These are phyloP conservation scores for Globisporangium radiosum DNA, from an alignment of 352 stramenopile genomes.

Conservation along the genomic window DNA sequence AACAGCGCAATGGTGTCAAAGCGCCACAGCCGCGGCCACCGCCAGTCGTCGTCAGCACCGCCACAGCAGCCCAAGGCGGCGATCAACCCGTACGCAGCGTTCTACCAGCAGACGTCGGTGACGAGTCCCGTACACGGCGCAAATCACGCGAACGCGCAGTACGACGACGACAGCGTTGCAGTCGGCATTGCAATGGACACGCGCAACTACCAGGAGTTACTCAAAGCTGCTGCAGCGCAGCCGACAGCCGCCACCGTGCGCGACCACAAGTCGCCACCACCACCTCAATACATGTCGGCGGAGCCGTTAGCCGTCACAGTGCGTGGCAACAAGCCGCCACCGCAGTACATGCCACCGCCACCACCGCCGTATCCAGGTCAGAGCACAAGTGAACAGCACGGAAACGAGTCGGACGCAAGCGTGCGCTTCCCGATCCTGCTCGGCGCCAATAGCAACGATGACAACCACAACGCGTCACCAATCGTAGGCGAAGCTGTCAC, in stretches of 20 bases:
- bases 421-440: conserved; percentile 10
- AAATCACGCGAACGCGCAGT: not conserved
- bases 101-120: conserved; percentile 8
- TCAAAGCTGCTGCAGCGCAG: conserved; percentile 15
- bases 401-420: not conserved
- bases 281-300: not conserved
- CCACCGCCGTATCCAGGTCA: not conserved
- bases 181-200: conserved; percentile 56
- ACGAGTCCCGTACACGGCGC: conserved; percentile 4
- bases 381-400: too few species aligned
- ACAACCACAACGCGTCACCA: not conserved
- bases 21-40: not conserved
- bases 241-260: conserved; percentile 13
- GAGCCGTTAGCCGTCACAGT: conserved; percentile 15
- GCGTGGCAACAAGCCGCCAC: not conserved
- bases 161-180: conserved; percentile 4
- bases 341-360: not conserved
- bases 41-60: not conserved
- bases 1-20: not conserved
- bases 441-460: not conserved
- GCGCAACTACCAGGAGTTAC: conserved; percentile 52
- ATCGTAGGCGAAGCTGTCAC: conserved; percentile 3
- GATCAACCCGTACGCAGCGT: conserved; percentile 13
- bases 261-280: not conserved
- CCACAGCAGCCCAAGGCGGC: conserved; percentile 13